Conservation (phyloP, 805 yeast genomes). For the Nakazawaea peltata region DNA sequence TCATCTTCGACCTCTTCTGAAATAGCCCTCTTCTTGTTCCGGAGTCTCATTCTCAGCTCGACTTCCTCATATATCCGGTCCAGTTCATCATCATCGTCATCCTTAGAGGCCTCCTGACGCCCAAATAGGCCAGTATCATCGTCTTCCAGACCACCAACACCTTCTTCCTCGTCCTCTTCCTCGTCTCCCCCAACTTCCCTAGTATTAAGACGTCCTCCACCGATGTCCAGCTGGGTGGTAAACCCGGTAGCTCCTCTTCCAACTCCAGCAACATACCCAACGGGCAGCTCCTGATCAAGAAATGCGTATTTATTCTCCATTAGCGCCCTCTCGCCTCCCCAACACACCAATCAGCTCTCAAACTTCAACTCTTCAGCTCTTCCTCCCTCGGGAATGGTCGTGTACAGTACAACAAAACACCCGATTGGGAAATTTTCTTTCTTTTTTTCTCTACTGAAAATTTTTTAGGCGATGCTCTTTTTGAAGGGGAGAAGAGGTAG, state of each 20-base stretch:
- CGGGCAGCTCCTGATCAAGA: slow-evolving; percentile 79
- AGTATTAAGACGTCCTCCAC: slow-evolving; percentile 33
- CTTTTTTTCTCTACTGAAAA: too few species aligned
- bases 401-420: too few species aligned
- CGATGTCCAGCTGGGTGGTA: slow-evolving; percentile 74
- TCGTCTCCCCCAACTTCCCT: slow-evolving; percentile 23
- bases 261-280: slow-evolving; percentile 84
- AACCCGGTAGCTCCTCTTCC: slow-evolving; percentile 97
- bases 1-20: slow-evolving; percentile 8
- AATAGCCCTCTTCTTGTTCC: slow-evolving; percentile 13
- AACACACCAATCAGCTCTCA: too few species aligned
- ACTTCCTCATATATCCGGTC: slow-evolving; percentile 58
- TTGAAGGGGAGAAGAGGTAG: too few species aligned
- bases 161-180: slow-evolving; percentile 24
- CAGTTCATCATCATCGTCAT: slow-evolving; percentile 70
- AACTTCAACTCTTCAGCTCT: too few species aligned
- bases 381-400: too few species aligned
- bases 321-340: not conserved
- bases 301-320: slow-evolving; percentile 27
- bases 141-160: slow-evolving; percentile 20
- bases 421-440: too few species aligned
- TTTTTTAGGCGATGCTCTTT: too few species aligned
- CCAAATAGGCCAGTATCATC: slow-evolving; percentile 10
- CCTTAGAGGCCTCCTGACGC: slow-evolving; percentile 14
- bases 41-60: slow-evolving; percentile 42